A percentile compares a stretch with the other conserved stretches of the same genome.
Conservation (phyloP, 768 basidiomycete species). For the Phylloporus rhodoxanthus region DNA sequence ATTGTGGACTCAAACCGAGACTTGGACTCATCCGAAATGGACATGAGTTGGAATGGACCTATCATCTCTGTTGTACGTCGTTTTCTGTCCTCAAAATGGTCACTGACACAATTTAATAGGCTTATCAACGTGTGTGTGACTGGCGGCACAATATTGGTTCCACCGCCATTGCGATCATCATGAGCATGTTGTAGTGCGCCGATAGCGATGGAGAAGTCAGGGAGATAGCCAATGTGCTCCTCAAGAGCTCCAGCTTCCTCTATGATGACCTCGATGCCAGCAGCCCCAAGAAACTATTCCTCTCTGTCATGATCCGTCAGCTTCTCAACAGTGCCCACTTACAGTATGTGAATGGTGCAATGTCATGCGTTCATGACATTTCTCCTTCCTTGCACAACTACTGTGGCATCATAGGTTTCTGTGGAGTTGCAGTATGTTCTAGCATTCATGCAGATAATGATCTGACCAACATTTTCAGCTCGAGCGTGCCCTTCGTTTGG, state of each 20-base stretch:
- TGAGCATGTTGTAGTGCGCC: not conserved
- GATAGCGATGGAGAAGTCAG: not conserved
- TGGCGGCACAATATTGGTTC: conserved; percentile 4
- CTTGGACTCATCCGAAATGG: not conserved
- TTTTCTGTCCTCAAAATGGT: not conserved
- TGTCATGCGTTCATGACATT: not conserved
- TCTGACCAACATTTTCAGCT: not conserved
- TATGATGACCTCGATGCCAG: not conserved
- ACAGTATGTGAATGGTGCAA: not conserved
- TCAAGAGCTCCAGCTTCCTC: not conserved
- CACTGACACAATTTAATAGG: not conserved
- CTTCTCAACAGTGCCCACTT: not conserved
- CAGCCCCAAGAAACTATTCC: not conserved
- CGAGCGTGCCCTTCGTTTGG: not conserved
- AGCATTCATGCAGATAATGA: not conserved
- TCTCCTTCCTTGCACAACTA: not conserved
- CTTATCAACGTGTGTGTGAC: conserved; percentile 2
- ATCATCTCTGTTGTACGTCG: not conserved
- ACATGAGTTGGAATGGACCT: not conserved
- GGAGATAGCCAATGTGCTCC: conserved; percentile 2
- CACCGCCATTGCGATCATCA: conserved; percentile 1
- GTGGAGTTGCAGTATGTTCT: not conserved
- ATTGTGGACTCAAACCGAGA: not conserved
- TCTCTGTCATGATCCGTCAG: not conserved
- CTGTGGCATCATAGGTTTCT: not conserved